Conservation (phyloP, 352 stramenopile genomes). For the Phytophthora syringae region DNA sequence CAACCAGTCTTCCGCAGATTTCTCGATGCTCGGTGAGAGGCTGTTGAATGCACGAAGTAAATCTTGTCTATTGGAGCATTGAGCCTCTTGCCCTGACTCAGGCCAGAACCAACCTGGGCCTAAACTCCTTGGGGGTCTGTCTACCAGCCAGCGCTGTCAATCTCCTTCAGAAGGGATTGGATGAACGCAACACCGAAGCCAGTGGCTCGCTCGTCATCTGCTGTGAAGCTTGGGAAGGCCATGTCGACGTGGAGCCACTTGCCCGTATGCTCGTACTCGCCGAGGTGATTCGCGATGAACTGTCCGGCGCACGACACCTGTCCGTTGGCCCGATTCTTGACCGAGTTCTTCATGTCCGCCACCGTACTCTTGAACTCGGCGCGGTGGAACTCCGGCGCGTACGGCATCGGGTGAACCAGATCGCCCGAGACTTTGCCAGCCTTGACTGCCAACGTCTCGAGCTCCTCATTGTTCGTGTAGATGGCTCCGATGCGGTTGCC, state of each 20-base stretch:
- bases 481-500: slow-evolving; percentile 93
- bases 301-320: slow-evolving; percentile 94
- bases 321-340: slow-evolving; percentile 93
- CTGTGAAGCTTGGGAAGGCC: slow-evolving; percentile 85
- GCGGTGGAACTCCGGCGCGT: slow-evolving; percentile 93
- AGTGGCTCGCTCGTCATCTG: slow-evolving; percentile 86
- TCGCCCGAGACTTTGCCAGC: slow-evolving; percentile 91
- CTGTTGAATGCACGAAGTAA: too few relatives aligned
- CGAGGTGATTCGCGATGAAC: slow-evolving; percentile 96
- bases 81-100: too few relatives aligned
- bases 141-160: slow-evolving; percentile 58
- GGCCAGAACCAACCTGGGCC: too few relatives aligned
- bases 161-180: slow-evolving; percentile 71
- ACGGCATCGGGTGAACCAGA: slow-evolving; percentile 93
- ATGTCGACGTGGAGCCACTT: slow-evolving; percentile 97
- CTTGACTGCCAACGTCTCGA: slow-evolving; percentile 84
- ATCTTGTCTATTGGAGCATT: too few relatives aligned
- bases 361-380: slow-evolving; percentile 93
- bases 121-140: too few relatives aligned
- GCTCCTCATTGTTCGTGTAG: slow-evolving; percentile 90
- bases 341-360: slow-evolving; percentile 98
- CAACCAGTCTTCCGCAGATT: too few relatives aligned
- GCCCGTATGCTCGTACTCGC: slow-evolving; percentile 78
- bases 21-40: too few relatives aligned
- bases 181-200: slow-evolving; percentile 95